Base-by-base conservation (phyloP, 1,284 basidiomycete genomes). In the Schizopora paradoxa region DNA sequence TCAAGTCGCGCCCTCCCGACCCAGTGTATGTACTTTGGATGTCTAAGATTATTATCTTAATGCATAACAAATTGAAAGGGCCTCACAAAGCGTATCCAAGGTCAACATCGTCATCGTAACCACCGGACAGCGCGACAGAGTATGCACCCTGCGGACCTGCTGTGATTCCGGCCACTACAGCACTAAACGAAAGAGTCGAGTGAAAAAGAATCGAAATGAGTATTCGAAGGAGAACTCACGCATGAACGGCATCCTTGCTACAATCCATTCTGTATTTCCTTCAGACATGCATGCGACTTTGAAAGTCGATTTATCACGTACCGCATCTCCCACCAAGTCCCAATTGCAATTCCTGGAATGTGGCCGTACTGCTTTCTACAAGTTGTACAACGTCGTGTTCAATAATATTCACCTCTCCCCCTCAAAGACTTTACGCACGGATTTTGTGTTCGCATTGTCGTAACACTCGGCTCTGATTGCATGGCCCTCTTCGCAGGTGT, bases 91-190 rank as follows among this genome's bases (percentile, higher is more conserved):
- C 82, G 48, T 88, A 79, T 42, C 89, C 89, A 2, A 80, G 60
- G 53, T 91, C 89, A 16, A 91, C 74, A 54, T 91, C 89, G 48
- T 91, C 89, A 31, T 87, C 84, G 54, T 91, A 92, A 2, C 86
- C 86, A 11, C 89, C 89, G 36, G 84, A 88, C 5, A 92, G 71
- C 2, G 83, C 87, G 6, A 92, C 73, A 40, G 82, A 86, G 56
- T 83, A 86, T 5, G 86, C 86, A 2, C 90, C 89, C 1, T 79
- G 51, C 1, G 66, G 64, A 3, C 80, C 78, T 3, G 75, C 73
- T 7, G 82, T 66, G 28, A 92, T 91, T 0, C 89, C 89, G 21
- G 74, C 83, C 1, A 91, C 89, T 70, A 76, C 81, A 0, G 89
- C 88, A 1, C 85, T 79, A 54, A 19, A 36, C 29, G 43, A 27